Evolutionary conservation across 2,329 filamentous ascomycete genomes (phyloP), one percentile per base, ranked within the genome.

Genomic region (Alternaria incomplexa): DNA sequence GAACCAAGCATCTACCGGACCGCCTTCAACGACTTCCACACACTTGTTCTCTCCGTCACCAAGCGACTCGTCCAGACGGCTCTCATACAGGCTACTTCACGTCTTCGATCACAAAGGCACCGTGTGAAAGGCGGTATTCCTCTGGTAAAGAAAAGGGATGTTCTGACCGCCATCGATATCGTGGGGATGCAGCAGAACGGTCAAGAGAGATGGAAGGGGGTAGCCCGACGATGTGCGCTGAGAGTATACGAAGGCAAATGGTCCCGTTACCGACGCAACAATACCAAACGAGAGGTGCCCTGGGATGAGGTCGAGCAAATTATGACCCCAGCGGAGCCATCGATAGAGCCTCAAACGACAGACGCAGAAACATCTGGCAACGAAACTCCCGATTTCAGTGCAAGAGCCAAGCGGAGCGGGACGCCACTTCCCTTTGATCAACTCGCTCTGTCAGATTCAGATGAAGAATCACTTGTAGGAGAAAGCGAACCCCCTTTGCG

Each of bases 21-120:
- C 2, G 89, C 91, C 0, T 85, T 96, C n/a, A 85, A 87, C 6
- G 92, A 96, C 69, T 90, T 97, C 47, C 85, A 93, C 72, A 86
- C 87, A 9, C 79, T 97, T 2, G 83, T 86, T 0, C 77, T 91
- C 1, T 91, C 87, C 56, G 68, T 96, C 13, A 94, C 91, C 0
- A 88, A 87, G 62, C 86, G 91, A 12, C 80, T 97, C 1, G 83
- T 96, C 2, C 87, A 91, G 50, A 87, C 91, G 0, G 83, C 88
- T 0, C 81, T 96, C 0, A 91, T 90, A 70, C 87, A 93, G 61
- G 87, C 90, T n/a, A 86, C 87, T 75, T 90, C 91, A 3, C 85
- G 93, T 45, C 80, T 93, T 23, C 85, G 89, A 56, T 83, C 88
- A 40, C 80, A 76, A 69, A 77, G 77, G 40, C 71, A 67, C 45